Evolutionary conservation across 805 yeast species (phyloP), one percentile per base, ranked within the genome.

Genomic region (Metschnikowia baotianmanensis): DNA sequence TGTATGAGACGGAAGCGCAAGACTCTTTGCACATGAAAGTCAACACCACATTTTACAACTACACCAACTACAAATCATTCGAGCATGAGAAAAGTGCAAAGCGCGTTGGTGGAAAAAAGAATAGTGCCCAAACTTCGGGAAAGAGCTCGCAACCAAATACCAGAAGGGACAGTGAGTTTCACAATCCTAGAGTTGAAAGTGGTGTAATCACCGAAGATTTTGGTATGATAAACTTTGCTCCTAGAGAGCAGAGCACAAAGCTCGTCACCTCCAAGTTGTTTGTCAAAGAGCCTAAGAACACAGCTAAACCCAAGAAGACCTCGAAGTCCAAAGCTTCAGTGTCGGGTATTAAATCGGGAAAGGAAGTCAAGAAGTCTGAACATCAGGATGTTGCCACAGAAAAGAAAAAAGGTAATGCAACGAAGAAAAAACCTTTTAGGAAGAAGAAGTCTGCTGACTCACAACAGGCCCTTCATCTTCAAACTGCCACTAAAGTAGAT

Each of bases 181-280:
- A 11, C n/a, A 20, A 29, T 12, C 21, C 23, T 4, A 31, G 18
- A 10, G 39, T 41, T 10, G 34, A 38, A 17, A 36, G 41, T 13
- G 54, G 50, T 3, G 42, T 40, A 15, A 35, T 49, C 18, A 37
- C 43, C 16, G 52, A 48, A 20, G 55, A 50, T 13, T 50, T 48
- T 34, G 36, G 42, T 29, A 43, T 36, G 45, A 47, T 50, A 31
- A 48, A 37, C 34, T 50, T 43, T 25, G 53, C 53, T 1, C 51
- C 51, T 6, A 38, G 55, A 19, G 40, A 34, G 16, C 31, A 36
- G 9, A 33, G 19, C 12, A 31, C 48, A 7, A 43, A 40, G 21
- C 48, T 45, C 20, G 34, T 45, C 13, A 32, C 27, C 9, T 45
- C 48, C 10, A 45, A 33, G 23, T 41, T 45, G 38, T 40, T 40